A percentile compares a stretch with the other conserved stretches of the same genome.
phyloP scores from a whole-genome alignment of 164 flowering plant genomes.

The Chimonanthus praecox region DNA sequence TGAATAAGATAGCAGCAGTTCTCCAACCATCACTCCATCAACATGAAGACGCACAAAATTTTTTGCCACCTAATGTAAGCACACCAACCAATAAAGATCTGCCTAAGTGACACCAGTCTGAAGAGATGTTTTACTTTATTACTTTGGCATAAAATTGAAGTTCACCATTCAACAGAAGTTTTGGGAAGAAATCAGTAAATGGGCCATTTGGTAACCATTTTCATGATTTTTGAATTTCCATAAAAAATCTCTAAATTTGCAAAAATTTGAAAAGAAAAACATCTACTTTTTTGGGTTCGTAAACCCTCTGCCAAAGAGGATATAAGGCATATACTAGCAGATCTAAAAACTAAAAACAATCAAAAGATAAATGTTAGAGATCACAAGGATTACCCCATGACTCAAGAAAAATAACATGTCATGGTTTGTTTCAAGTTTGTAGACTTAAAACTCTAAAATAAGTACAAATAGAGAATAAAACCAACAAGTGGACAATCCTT shows the following conservation, averaged over 20 bases:
- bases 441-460: not conserved
- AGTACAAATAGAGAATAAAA: too few relatives aligned
- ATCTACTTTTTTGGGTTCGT: not conserved
- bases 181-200: not conserved
- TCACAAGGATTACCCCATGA: not conserved
- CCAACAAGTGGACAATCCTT: not conserved
- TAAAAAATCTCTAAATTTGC: not conserved
- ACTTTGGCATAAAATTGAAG: not conserved
- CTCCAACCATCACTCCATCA: conserved; percentile 60
- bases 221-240: not conserved
- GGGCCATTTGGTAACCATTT: not conserved
- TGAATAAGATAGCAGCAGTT: conserved; percentile 38
- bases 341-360: not conserved
- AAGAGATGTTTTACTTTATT: not conserved
- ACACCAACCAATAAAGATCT: conserved; percentile 1
- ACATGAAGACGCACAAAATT: conserved; percentile 46
- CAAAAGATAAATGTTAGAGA: not conserved
- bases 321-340: not conserved
- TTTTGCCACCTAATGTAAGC: conserved; percentile 36
- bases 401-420: not conserved
- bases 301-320: not conserved
- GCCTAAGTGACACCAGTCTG: not conserved
- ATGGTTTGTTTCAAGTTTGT: not conserved
- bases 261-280: too few relatives aligned
- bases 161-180: not conserved